Evolutionary conservation across 2,329 filamentous ascomycete species (phyloP), one percentile per base, ranked within the genome.

Genomic region (Teratosphaeria viscida): DNA sequence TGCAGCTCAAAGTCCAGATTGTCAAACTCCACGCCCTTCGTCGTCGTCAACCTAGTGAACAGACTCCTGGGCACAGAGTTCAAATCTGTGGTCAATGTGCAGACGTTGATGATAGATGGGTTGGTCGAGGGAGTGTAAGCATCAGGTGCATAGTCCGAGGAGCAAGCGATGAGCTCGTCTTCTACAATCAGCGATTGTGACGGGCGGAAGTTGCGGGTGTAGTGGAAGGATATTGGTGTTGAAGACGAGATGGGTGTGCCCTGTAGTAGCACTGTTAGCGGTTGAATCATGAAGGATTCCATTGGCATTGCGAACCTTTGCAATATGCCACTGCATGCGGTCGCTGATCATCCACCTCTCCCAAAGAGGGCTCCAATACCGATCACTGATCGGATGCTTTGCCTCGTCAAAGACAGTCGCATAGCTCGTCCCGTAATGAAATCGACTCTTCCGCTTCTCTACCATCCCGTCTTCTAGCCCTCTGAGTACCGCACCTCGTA

Each of bases 271-370:
- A n/a, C 34, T 29, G 56, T 64, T 52, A 64, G 59, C 47, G 56
- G 14, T 43, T 34, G 12, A 27, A 14, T 54, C 26, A 19, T 6
- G 6, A 2, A 16, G n/a, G 6, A 49, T 5, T 2, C 8, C n/a
- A 49, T 3, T 1, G 5, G n/a, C n/a, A 49, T 7, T 59, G 74
- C 78, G 66, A 67, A 85, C 86, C 81, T 90, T 90, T 62, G 85
- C 83, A 70, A 91, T 89, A 72, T 91, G 88, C 89, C 89, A 92
- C 74, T 90, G 87, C 87, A 92, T 91, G 55, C 88, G 81, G 72
- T 92, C 87, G 54, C 82, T 85, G 6, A 92, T 88, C 87, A 90
- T 91, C 87, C 87, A 91, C 55, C 87, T 75, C 75, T 91, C 87
- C 87, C 87, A 90, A 27, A 91, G 72, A 5, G 87, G 87, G 64